These are phyloP conservation scores for Straminergon stramineum DNA, from an alignment of 225 moss, liverwort and hornwort genomes.

Conservation along the genomic window DNA sequence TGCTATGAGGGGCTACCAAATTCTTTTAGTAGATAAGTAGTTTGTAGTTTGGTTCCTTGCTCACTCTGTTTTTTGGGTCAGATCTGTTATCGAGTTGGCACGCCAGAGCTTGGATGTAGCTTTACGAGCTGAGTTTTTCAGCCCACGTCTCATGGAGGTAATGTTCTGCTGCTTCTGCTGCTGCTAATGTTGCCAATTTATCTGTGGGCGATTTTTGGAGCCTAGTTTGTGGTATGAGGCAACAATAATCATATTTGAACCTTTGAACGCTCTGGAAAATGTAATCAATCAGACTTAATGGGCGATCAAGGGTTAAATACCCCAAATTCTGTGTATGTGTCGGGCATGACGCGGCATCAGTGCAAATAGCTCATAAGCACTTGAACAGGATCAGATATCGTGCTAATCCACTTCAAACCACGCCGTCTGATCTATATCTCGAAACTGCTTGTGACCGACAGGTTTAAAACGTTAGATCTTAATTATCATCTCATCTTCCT, in stretches of 20 bases:
- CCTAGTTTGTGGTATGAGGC: neutral
- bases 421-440: neutral
- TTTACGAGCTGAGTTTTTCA: slow-evolving; percentile 70
- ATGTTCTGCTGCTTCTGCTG: neutral
- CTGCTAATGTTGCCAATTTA: neutral
- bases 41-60: neutral
- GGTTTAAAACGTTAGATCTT: neutral
- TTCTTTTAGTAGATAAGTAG: neutral
- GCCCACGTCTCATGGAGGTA: slow-evolving; percentile 98
- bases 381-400: neutral
- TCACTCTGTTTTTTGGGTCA: slow-evolving; percentile 7
- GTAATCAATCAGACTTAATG: neutral
- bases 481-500: neutral
- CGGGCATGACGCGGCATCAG: neutral
- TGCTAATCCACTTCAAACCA: neutral
- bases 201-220: neutral
- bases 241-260: neutral
- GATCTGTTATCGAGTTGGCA: slow-evolving; percentile 83
- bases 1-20: neutral
- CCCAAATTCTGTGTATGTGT: neutral
- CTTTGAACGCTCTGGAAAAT: neutral
- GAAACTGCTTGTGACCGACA: neutral
- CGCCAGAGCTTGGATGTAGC: slow-evolving; percentile 68
- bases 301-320: neutral
- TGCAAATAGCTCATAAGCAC: neutral